Percentiles rank a stretch among this genome's conserved stretches.
These are phyloP conservation scores for Aspergillus fischeri DNA, from an alignment of 2,329 filamentous ascomycete genomes.

Conservation along the genomic window DNA sequence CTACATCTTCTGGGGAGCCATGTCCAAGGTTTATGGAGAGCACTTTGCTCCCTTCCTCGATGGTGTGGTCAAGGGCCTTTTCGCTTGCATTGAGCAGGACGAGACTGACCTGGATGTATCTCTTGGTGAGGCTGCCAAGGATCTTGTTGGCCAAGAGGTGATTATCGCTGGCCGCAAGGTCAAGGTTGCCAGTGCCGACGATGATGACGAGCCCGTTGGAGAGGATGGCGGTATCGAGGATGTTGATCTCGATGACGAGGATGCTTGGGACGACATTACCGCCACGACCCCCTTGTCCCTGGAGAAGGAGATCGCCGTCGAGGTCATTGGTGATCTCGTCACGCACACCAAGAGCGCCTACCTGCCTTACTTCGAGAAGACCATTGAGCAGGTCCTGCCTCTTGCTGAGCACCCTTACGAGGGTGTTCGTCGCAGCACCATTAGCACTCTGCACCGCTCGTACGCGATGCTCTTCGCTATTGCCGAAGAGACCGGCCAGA, in stretches of 20 bases:
- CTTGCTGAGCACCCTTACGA: constrained; percentile 88
- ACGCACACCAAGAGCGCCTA: constrained; percentile 76
- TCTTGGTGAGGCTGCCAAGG: constrained; percentile 68
- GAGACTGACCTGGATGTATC: constrained; percentile 76
- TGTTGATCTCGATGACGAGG: constrained; percentile 71
- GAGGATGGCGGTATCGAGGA: constrained; percentile 59
- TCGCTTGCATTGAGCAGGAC: constrained; percentile 82
- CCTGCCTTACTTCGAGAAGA: constrained; percentile 83
- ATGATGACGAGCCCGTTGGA: constrained; percentile 46
- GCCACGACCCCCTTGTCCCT: constrained; percentile 85
- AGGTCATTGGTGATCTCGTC: constrained; percentile 90
- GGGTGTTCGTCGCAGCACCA: constrained; percentile 85
- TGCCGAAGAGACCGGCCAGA: constrained; percentile 72
- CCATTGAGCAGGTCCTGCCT: constrained; percentile 73
- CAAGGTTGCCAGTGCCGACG: constrained; percentile 66
- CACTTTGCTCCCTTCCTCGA: constrained; percentile 46
- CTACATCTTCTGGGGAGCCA: constrained; percentile 93
- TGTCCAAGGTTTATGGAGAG: constrained; percentile 89
- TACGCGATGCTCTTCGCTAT: constrained; percentile 88
- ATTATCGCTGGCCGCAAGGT: constrained; percentile 78
- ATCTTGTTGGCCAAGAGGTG: constrained; percentile 71
- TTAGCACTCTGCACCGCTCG: constrained; percentile 87
- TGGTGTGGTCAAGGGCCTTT: constrained; percentile 54
- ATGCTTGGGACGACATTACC: constrained; percentile 77
- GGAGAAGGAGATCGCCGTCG: constrained; percentile 95